Evolutionary conservation across 305 asterid species (phyloP), one percentile per base, ranked within the genome.

Genomic region (Fraxinus albicans): DNA sequence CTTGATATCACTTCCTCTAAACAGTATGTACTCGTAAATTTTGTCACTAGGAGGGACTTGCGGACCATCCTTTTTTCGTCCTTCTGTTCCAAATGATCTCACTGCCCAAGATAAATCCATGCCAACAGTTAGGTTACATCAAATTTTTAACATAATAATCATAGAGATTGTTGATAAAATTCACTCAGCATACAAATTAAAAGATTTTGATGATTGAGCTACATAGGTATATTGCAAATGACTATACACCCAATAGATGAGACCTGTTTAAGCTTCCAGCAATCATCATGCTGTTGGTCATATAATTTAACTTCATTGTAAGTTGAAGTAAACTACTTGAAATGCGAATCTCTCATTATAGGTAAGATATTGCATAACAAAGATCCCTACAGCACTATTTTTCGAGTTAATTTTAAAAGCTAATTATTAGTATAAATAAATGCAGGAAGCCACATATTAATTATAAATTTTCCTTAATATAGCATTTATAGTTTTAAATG

Each of bases 1-100:
- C 98, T 93, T 96, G 81, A 96, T 94, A 85, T 96, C 99, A 87
- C 90, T 94, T 87, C 99, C 98, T 76, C 98, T 95, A 53, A 96
- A 96, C 29, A 94, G 92, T 75, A 96, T 96, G 90, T 93, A 94
- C 70, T 94, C 98, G 79, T 94, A 96, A 80, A 91, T 82, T 84
- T 90, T 96, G 84, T 94, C 79, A 42, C 29, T 55, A 73, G 76
- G 98, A 83, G 93, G 98, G 72, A 96, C 95, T 83, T 94, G 98
- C 8, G 98, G 94, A n/a, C 99, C 98, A 79, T 96, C 98, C 86
- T 91, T 93, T 84, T 92, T 94, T 58, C 99, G 91, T 40, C 97
- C 98, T 90, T 96, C 99, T 1, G 99, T 96, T 60, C 99, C 99
- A 83, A 92, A 96, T 82, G 99, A 94, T 86, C 73, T 73, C 79